Conservation (phyloP, 1,284 basidiomycete species). For the Taiwanofungus camphoratus region DNA sequence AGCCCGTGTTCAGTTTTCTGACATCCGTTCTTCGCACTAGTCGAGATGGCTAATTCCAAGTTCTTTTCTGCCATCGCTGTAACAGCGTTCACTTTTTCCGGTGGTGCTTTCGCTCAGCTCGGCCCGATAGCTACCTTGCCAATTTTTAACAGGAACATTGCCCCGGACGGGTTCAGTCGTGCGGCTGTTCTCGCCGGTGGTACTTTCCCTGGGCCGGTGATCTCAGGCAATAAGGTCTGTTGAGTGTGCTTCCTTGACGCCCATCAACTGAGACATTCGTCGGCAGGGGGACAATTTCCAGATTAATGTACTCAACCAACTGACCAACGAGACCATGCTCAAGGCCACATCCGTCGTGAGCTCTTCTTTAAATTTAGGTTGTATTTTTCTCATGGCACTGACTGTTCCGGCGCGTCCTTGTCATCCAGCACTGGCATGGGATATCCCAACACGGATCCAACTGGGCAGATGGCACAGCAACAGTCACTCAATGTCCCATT, state of each 20-base stretch:
- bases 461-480: constrained; percentile 30
- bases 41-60: no score
- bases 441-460: constrained; percentile 29
- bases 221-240: constrained; percentile 13
- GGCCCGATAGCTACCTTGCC: no score
- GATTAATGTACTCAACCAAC: constrained; percentile 32
- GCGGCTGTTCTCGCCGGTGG: constrained; percentile 18
- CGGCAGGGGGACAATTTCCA: constrained; percentile 22
- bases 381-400: background rate
- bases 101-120: no score
- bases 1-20: no score
- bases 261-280: background rate
- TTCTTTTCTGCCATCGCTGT: no score
- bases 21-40: no score
- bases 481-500: constrained; percentile 49
- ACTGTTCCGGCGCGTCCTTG: no score
- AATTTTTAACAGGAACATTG: constrained; percentile 11
- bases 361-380: no score
- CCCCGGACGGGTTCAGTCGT: constrained; percentile 15
- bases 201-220: constrained; percentile 20
- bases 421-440: constrained; percentile 34
- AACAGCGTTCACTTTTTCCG: no score
- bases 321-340: constrained; percentile 30
- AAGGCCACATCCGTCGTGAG: constrained; percentile 32
- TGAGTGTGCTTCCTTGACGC: background rate